A percentile compares a stretch with the other conserved stretches of the same genome.
Conservation (phyloP, 2,329 filamentous ascomycete species). For the Ceratocystis huliohia region DNA sequence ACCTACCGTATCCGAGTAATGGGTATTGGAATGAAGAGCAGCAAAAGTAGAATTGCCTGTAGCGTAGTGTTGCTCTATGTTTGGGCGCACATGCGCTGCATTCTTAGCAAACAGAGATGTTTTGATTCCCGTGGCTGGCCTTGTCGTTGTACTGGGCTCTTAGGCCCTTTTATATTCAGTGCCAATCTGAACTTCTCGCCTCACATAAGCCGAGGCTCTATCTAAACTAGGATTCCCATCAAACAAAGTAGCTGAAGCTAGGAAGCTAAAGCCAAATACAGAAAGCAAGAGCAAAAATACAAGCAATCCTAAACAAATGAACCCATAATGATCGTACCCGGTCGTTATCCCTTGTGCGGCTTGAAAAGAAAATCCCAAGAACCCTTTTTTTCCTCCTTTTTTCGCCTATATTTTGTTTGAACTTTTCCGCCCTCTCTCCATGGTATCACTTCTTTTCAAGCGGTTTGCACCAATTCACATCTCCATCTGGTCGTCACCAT, state of each 20-base stretch:
- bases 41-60: not conserved
- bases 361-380: conserved; percentile 11
- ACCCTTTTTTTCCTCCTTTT: not conserved
- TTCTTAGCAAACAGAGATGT: no score
- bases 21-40: not conserved
- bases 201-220: not conserved
- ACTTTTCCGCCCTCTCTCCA: not conserved
- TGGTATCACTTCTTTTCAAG: not conserved
- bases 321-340: conserved; percentile 8
- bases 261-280: conserved; percentile 1
- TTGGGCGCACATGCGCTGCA: no score
- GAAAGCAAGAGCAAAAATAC: not conserved
- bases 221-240: conserved; percentile 7
- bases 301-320: not conserved
- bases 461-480: conserved; percentile 9
- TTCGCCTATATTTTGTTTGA: not conserved
- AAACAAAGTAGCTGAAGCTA: conserved; percentile 4
- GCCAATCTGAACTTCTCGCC: conserved; percentile 1
- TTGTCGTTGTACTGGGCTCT: not conserved
- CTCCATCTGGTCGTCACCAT: conserved; percentile 21
- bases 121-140: not conserved
- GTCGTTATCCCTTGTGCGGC: conserved; percentile 7
- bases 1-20: conserved; percentile 34
- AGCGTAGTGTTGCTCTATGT: no score
- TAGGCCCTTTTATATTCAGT: conserved; percentile 5